Conservation (phyloP, 2,329 filamentous ascomycete species). For the Dactylellina sp. region DNA sequence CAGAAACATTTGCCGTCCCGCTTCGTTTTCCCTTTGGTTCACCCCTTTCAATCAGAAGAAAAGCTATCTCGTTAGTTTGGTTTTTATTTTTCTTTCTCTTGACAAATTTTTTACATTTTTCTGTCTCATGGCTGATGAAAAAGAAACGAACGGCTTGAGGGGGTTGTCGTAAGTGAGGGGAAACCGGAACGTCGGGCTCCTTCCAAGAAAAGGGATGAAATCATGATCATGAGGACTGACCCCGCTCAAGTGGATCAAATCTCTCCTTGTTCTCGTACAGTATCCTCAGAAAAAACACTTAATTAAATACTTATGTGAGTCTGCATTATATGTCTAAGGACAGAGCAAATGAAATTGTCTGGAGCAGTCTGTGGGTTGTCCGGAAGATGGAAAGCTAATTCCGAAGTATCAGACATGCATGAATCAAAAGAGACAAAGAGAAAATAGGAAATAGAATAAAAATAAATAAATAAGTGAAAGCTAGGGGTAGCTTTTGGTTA, state of each 20-base stretch:
- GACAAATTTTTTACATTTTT: conserved; percentile 36
- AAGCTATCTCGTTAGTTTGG: conserved; percentile 3
- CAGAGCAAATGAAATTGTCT: conserved; percentile 38
- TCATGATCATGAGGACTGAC: conserved; percentile 53
- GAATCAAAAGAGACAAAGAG: not conserved
- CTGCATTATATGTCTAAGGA: conserved; percentile 34
- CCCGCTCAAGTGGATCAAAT: conserved; percentile 50
- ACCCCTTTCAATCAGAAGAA: conserved; percentile 19
- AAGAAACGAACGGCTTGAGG: conserved; percentile 42
- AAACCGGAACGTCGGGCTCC: conserved; percentile 55
- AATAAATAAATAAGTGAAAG: too few species aligned
- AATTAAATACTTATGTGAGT: conserved; percentile 22
- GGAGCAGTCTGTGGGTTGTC: conserved; percentile 48
- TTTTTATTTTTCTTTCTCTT: conserved; percentile 28
- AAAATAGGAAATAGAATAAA: too few species aligned
- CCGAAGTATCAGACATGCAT: conserved; percentile 45
- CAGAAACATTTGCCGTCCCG: conserved; percentile 56
- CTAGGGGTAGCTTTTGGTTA: too few species aligned
- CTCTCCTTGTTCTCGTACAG: conserved; percentile 11
- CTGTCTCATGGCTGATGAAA: conserved; percentile 26
- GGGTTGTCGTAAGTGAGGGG: conserved; percentile 40
- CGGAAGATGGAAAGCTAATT: conserved; percentile 33
- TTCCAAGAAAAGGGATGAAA: conserved; percentile 54
- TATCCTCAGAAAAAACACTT: conserved; percentile 14
- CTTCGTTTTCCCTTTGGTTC: not conserved